A percentile compares a stretch with the other conserved stretches of the same genome.
Evolutionary conservation across 1,139 yeast genomes (phyloP).

Genomic region (Eremothecium gossypii): DNA sequence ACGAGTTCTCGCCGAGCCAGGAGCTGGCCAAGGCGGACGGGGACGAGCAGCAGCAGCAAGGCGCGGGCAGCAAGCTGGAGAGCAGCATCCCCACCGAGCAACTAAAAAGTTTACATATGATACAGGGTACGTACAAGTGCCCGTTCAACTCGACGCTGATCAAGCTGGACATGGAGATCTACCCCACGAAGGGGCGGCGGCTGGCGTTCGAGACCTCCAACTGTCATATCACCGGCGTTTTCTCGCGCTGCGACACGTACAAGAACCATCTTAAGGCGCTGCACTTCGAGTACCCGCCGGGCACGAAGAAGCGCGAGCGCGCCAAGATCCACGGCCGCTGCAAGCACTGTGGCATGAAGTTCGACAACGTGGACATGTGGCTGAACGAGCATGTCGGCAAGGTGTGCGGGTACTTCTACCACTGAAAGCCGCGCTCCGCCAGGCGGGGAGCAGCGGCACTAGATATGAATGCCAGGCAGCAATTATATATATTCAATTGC

Average conservation of each 20-base stretch:
- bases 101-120: conserved; percentile 23
- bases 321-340: conserved; percentile 61
- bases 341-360: conserved; percentile 60
- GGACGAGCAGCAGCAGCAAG: conserved; percentile 1
- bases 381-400: conserved; percentile 60
- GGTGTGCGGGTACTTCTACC: conserved; percentile 35
- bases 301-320: conserved; percentile 75
- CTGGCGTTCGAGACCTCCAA: conserved; percentile 23
- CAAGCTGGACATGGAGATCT: conserved; percentile 24
- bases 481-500: too few species aligned
- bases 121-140: conserved; percentile 41
- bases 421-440: background rate
- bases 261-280: conserved; percentile 85
- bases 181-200: conserved; percentile 19
- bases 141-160: conserved; percentile 33
- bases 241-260: conserved; percentile 83
- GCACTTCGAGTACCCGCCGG: conserved; percentile 82
- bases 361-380: conserved; percentile 73
- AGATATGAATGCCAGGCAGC: too few species aligned
- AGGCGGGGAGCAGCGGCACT: too few species aligned
- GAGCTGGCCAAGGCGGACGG: conserved; percentile 6
- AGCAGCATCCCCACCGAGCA: conserved; percentile 13
- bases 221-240: conserved; percentile 78
- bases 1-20: conserved; percentile 35
- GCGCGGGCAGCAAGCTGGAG: conserved; percentile 4